phyloP scores from a whole-genome alignment of 2,329 filamentous ascomycete species.

The Paecilomyces formosus region DNA sequence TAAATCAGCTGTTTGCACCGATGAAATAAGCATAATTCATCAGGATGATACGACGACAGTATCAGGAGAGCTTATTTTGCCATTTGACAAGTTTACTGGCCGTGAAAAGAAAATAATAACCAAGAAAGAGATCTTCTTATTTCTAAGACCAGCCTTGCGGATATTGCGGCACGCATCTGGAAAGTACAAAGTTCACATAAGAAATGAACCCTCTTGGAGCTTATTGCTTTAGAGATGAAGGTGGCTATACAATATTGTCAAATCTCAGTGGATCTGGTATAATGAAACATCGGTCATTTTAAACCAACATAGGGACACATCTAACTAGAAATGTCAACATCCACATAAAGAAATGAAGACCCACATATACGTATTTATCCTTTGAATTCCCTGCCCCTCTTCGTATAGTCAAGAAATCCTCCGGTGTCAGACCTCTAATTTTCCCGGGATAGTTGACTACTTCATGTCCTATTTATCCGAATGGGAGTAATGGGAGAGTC shows the following conservation, averaged over 20 bases:
- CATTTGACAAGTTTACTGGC: neutral
- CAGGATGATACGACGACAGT: neutral
- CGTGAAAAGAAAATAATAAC: neutral
- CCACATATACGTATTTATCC: neutral
- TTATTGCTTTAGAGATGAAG: too few relatives aligned
- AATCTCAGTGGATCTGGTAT: too few relatives aligned
- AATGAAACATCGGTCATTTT: too few relatives aligned
- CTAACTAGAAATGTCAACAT: neutral
- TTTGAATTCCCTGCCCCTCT: neutral
- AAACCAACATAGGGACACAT: too few relatives aligned
- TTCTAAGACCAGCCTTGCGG: neutral
- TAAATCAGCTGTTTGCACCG: neutral
- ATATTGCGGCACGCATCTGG: neutral
- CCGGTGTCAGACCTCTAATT: neutral
- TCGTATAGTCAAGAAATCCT: neutral
- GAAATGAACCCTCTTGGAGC: too few relatives aligned
- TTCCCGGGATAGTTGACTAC: neutral
- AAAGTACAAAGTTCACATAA: neutral
- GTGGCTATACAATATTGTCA: too few relatives aligned
- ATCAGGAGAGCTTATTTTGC: neutral
- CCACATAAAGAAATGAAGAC: neutral
- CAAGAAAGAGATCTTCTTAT: neutral
- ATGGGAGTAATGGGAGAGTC: neutral
- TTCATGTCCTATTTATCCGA: neutral
- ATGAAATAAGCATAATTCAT: neutral